Evolutionary conservation across 441 rosid species (phyloP), one percentile per base, ranked within the genome.

Genomic region (Flueggea neowawraea): DNA sequence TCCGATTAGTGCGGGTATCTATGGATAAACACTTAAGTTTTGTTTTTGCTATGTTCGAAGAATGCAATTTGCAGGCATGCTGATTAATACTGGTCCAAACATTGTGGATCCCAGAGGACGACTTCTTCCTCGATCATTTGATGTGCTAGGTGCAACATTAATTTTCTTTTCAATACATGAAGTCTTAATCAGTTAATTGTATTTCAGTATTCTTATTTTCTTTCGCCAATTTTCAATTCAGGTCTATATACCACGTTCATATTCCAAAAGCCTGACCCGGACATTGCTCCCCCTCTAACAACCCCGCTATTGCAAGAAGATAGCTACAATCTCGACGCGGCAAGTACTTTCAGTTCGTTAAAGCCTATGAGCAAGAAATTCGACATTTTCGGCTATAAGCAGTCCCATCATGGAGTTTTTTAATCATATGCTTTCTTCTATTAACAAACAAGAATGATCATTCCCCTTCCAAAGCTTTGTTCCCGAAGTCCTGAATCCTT

Each of bases 231-330:
- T 22, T 16, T 10, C 53, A 67, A 15, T 63, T 50, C 81, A 94
- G 99, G 99, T 70, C 86, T 95, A 33, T 91, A 88, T 71, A 74
- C 95, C 9, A 89, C 96, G 17, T 87, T 90, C 64, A 90, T 90
- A 79, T 88, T 93, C 72, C 96, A 85, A 63, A 93, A 90, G 83
- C 98, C 96, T 4, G 88, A 91, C 77, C 99, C 96, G 41, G 99
- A 95, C 73, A 78, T 89, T 65, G 86, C 59, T 12, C 99, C 95
- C 16, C 99, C 99, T 48, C 77, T 95, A 36, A 62, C 77, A 43
- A 89, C 92, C 65, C 99, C 98, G 39, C 22, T 84, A 55, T 58
- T 87, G 80, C 84, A 66, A 47, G 91, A 88, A 16, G 68, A 59
- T 60, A 66, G 66, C 61, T 80, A 69, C 80, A 66, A 31, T 61